Conservation (phyloP, 2,329 filamentous ascomycete genomes). For the Thelonectria discophora region DNA sequence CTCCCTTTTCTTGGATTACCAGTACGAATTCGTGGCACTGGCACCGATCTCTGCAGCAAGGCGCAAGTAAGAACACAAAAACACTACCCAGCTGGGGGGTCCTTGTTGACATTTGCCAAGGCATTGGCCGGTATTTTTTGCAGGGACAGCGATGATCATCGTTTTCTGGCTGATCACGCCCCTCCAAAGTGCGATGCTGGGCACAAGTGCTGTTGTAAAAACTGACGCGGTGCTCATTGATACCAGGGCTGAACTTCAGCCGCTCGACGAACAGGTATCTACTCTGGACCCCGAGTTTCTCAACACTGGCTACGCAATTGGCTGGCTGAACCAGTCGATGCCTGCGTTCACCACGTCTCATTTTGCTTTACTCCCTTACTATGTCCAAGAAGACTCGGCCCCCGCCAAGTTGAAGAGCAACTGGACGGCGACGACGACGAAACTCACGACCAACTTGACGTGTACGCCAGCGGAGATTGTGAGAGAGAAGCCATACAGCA, state of each 20-base stretch:
- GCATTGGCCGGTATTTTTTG: slow-evolving; percentile 63
- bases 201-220: slow-evolving; percentile 45
- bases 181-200: slow-evolving; percentile 63
- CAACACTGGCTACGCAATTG: slow-evolving; percentile 56
- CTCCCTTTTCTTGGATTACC: slow-evolving; percentile 64
- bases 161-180: slow-evolving; percentile 66
- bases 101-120: slow-evolving; percentile 38
- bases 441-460: slow-evolving; percentile 48
- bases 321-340: slow-evolving; percentile 55
- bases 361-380: slow-evolving; percentile 56
- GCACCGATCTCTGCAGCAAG: slow-evolving; percentile 45
- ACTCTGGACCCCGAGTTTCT: slow-evolving; percentile 49
- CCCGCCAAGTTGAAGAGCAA: slow-evolving; percentile 29
- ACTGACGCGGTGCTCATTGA: slow-evolving; percentile 2
- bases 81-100: neutral
- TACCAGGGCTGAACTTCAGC: slow-evolving; percentile 25
- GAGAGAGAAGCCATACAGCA: neutral
- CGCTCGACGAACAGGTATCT: slow-evolving; percentile 32
- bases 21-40: slow-evolving; percentile 49
- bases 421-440: slow-evolving; percentile 43
- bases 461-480: slow-evolving; percentile 49
- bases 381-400: slow-evolving; percentile 15
- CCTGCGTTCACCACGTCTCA: slow-evolving; percentile 55
- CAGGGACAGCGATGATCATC: slow-evolving; percentile 57
- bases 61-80: slow-evolving; percentile 42